These are phyloP conservation scores for Orobanche coerulescens DNA, from an alignment of 257 asterid species.

Conservation along the genomic window DNA sequence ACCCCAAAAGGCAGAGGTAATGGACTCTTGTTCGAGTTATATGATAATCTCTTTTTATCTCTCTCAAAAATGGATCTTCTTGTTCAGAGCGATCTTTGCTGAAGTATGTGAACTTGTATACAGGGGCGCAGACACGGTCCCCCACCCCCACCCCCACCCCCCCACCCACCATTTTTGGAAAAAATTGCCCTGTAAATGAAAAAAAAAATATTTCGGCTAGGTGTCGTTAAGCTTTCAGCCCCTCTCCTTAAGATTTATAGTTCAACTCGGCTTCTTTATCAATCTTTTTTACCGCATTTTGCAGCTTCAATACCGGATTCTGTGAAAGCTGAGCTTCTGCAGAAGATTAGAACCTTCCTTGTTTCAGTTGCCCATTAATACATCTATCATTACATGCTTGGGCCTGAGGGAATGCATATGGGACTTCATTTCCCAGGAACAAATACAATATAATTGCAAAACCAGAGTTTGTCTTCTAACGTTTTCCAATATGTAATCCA, in stretches of 20 bases:
- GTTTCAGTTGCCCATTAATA: constrained; percentile 38
- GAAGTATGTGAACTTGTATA: background rate
- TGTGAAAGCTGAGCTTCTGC: constrained; percentile 43
- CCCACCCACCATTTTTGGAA: no score
- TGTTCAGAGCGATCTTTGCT: background rate
- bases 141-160: no score
- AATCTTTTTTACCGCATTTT: background rate
- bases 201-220: no score
- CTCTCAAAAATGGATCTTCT: background rate
- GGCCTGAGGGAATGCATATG: constrained; percentile 1
- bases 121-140: no score
- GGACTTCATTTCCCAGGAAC: background rate
- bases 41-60: background rate
- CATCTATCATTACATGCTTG: background rate
- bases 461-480: background rate
- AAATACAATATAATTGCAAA: no score
- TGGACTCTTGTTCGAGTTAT: background rate
- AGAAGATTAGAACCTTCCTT: constrained; percentile 33
- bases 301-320: constrained; percentile 44
- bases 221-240: no score
- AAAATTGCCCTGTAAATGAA: no score
- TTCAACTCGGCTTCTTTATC: background rate
- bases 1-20: constrained; percentile 51
- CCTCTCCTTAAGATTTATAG: no score
- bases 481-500: background rate